Conservation (phyloP, 2,329 filamentous ascomycete genomes). For the Madurella fahalii region DNA sequence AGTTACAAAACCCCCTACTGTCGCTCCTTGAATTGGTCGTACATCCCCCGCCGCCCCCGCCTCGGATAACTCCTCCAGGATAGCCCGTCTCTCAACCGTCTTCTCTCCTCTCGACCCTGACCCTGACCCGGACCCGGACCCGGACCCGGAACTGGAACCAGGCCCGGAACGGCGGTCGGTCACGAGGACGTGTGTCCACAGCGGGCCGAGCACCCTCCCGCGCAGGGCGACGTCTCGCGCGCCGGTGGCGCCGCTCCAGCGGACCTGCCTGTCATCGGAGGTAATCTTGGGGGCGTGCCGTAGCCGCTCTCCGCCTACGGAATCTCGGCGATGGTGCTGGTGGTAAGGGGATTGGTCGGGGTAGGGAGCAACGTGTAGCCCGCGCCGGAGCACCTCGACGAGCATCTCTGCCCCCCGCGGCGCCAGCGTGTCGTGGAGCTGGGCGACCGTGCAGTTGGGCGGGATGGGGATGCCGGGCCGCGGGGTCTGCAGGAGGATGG, state of each 20-base stretch:
- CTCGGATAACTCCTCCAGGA: slow-evolving; percentile 35
- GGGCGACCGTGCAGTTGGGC: slow-evolving; percentile 40
- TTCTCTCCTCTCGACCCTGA: neutral
- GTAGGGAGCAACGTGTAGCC: slow-evolving; percentile 63
- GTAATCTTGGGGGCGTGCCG: slow-evolving; percentile 69
- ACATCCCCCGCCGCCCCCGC: slow-evolving; percentile 6
- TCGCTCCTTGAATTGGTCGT: neutral
- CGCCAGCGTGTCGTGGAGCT: slow-evolving; percentile 52
- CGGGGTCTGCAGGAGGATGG: slow-evolving; percentile 67
- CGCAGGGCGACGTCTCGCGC: slow-evolving; percentile 42
- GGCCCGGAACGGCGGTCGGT: neutral
- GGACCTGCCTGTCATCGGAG: slow-evolving; percentile 58
- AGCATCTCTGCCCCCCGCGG: slow-evolving; percentile 68
- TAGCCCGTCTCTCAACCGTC: slow-evolving; percentile 32
- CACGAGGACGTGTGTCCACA: slow-evolving; percentile 52
- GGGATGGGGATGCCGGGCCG: slow-evolving; percentile 52
- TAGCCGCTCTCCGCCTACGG: slow-evolving; percentile 21
- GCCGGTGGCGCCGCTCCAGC: slow-evolving; percentile 49
- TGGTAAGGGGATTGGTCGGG: slow-evolving; percentile 29
- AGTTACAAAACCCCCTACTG: neutral
- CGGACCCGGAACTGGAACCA: neutral
- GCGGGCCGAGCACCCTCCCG: slow-evolving; percentile 36
- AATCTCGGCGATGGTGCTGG: slow-evolving; percentile 18
- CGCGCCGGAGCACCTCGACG: slow-evolving; percentile 56
- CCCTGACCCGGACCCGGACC: neutral